Evolutionary conservation across 164 flowering plant genomes (phyloP).

Genomic region (Amborella trichopoda): DNA sequence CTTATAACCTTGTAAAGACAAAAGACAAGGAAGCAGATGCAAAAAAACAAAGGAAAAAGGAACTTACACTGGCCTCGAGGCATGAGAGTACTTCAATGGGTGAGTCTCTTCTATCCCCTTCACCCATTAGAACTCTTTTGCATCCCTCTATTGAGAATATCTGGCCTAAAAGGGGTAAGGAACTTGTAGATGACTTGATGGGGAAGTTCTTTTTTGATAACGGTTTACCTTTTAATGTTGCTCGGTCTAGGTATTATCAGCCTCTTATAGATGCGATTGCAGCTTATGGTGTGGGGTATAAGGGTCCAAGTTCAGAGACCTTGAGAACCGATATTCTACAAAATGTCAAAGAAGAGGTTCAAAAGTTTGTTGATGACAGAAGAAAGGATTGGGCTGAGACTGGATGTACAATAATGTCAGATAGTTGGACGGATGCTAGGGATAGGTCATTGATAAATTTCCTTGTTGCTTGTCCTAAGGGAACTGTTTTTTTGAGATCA

Average conservation of each 20-base stretch:
- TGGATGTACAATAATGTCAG: constrained; percentile 84
- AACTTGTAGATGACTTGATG: constrained; percentile 70
- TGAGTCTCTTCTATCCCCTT: constrained; percentile 30
- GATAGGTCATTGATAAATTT: constrained; percentile 81
- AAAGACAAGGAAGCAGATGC: constrained; percentile 42
- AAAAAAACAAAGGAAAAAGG: constrained; percentile 42
- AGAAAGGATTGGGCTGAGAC: constrained; percentile 79
- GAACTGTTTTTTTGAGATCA: constrained; percentile 83
- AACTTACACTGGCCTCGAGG: constrained; percentile 21
- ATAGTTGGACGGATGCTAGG: constrained; percentile 88
- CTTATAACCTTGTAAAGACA: constrained; percentile 55
- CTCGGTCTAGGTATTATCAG: constrained; percentile 80
- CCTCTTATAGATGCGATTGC: constrained; percentile 65
- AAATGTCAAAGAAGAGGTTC: constrained; percentile 63
- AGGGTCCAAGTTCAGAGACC: constrained; percentile 60
- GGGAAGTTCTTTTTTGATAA: constrained; percentile 90
- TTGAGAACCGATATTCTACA: constrained; percentile 70
- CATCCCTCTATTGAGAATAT: too few species aligned
- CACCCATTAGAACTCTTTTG: constrained; percentile 16
- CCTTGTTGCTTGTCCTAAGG: constrained; percentile 78
- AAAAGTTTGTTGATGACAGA: constrained; percentile 50
- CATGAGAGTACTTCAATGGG: constrained; percentile 27
- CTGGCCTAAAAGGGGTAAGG: constrained; percentile 42
- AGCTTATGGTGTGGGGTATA: constrained; percentile 63
- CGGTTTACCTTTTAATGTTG: constrained; percentile 69